phyloP scores from a whole-genome alignment of 352 stramenopile species.

The Phytophthora palmivora region DNA sequence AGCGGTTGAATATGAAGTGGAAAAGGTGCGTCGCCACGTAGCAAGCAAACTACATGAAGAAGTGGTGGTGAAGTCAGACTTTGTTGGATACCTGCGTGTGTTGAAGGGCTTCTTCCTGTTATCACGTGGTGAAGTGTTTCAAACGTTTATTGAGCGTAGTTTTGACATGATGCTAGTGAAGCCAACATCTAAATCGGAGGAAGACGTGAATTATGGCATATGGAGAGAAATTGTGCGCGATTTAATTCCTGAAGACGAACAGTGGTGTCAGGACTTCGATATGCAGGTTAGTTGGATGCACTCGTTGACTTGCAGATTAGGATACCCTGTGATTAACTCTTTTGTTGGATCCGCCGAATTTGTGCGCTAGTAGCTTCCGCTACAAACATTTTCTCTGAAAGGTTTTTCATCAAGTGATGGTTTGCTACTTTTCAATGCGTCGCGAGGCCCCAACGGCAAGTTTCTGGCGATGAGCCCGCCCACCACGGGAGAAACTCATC shows the following conservation, averaged over 20 bases:
- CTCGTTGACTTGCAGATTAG: slow-evolving; percentile 1
- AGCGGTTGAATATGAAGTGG: slow-evolving; percentile 60
- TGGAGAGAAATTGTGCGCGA: slow-evolving; percentile 67
- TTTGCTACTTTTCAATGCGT: slow-evolving; percentile 34
- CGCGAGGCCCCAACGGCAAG: slow-evolving; percentile 36
- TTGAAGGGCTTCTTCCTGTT: slow-evolving; percentile 80
- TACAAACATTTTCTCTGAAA: slow-evolving; percentile 65
- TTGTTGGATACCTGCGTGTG: slow-evolving; percentile 59
- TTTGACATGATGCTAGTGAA: slow-evolving; percentile 59
- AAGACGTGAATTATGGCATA: slow-evolving; percentile 69
- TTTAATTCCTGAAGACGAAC: slow-evolving; percentile 52
- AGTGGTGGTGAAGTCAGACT: slow-evolving; percentile 72
- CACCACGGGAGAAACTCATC: neutral
- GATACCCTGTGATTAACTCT: slow-evolving; percentile 4
- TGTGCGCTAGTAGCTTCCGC: slow-evolving; percentile 41
- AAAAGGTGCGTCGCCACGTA: slow-evolving; percentile 62
- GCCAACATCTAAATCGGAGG: slow-evolving; percentile 59
- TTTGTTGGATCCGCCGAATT: neutral
- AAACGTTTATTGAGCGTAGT: slow-evolving; percentile 74
- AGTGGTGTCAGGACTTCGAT: slow-evolving; percentile 47
- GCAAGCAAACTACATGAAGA: slow-evolving; percentile 64
- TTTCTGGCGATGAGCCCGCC: slow-evolving; percentile 31
- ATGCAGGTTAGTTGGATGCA: slow-evolving; percentile 43
- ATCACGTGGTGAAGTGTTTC: slow-evolving; percentile 73
- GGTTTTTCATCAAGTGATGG: slow-evolving; percentile 49